Conservation (phyloP, 2,329 filamentous ascomycete genomes). For the Amylocarpus encephaloides region DNA sequence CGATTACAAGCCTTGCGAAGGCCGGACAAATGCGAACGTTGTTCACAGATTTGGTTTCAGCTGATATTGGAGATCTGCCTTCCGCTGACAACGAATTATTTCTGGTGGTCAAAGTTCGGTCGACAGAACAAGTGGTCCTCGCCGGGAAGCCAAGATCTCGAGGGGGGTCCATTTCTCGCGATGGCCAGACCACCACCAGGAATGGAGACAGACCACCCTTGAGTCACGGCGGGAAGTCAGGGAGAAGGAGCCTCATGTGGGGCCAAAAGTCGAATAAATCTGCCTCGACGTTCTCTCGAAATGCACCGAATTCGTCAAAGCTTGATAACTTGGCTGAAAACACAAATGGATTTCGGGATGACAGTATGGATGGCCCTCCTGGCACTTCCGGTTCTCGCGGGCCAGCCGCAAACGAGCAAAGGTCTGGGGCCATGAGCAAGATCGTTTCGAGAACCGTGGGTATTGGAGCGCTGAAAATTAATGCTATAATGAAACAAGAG, state of each 20-base stretch:
- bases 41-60: constrained; percentile 70
- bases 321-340: constrained; percentile 44
- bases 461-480: constrained; percentile 71
- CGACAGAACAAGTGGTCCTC: constrained; percentile 23
- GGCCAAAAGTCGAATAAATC: constrained; percentile 51
- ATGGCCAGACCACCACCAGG: constrained; percentile 16
- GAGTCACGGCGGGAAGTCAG: constrained; percentile 42
- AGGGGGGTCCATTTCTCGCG: constrained; percentile 20
- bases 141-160: constrained; percentile 26
- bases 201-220: constrained; percentile 38
- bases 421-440: constrained; percentile 34
- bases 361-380: constrained; percentile 36
- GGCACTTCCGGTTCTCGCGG: constrained; percentile 49
- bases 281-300: constrained; percentile 48
- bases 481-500: constrained; percentile 63
- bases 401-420: constrained; percentile 32
- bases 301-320: constrained; percentile 36
- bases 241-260: constrained; percentile 65
- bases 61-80: constrained; percentile 48
- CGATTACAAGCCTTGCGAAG: constrained; percentile 57
- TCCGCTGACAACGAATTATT: constrained; percentile 69
- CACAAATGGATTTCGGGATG: constrained; percentile 3
- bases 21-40: constrained; percentile 72
- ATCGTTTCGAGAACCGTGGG: constrained; percentile 64
- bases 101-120: constrained; percentile 68